A percentile compares a stretch with the other conserved stretches of the same genome.
These are phyloP conservation scores for Neurospora sp. DNA, from an alignment of 495 filamentous ascomycete genomes.

Conservation along the genomic window DNA sequence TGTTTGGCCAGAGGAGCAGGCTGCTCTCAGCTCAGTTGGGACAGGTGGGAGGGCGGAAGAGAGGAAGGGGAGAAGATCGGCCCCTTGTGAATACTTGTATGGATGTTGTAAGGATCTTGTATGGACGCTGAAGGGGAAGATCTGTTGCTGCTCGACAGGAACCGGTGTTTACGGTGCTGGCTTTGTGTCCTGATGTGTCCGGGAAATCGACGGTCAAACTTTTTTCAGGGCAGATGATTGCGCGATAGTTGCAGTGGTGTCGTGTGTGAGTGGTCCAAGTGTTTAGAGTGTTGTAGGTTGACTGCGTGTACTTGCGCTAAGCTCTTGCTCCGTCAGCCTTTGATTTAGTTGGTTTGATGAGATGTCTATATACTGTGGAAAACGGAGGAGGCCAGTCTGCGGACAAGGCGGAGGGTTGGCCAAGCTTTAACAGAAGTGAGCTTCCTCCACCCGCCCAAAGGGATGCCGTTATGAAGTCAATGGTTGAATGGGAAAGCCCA, in stretches of 20 bases:
- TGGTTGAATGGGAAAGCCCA: slow-evolving; percentile 5
- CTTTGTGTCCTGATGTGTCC: slow-evolving; percentile 15
- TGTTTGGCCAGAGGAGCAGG: slow-evolving; percentile 5
- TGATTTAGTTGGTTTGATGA: background rate
- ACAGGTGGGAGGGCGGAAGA: slow-evolving; percentile 3
- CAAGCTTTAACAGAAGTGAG: slow-evolving; percentile 12
- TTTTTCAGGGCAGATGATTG: slow-evolving; percentile 20
- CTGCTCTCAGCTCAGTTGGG: slow-evolving; percentile 5
- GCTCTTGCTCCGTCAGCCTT: background rate
- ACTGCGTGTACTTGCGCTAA: background rate
- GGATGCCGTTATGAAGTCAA: slow-evolving; percentile 17
- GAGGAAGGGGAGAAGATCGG: slow-evolving; percentile 1
- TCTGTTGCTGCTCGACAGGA: background rate
- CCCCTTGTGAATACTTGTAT: background rate
- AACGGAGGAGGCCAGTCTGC: slow-evolving; percentile 1
- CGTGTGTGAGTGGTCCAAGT: background rate
- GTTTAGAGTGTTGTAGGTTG: background rate
- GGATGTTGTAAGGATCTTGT: background rate
- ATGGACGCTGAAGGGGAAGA: background rate
- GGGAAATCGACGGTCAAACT: slow-evolving; percentile 25
- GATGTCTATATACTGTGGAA: background rate
- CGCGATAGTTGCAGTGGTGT: slow-evolving; percentile 6
- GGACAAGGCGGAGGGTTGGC: slow-evolving; percentile 1
- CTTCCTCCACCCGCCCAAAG: slow-evolving; percentile 1
- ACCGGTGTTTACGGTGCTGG: slow-evolving; percentile 1